A percentile compares a stretch with the other conserved stretches of the same genome.
Conservation (phyloP, 2,329 filamentous ascomycete species). For the Colletotrichum scovillei region DNA sequence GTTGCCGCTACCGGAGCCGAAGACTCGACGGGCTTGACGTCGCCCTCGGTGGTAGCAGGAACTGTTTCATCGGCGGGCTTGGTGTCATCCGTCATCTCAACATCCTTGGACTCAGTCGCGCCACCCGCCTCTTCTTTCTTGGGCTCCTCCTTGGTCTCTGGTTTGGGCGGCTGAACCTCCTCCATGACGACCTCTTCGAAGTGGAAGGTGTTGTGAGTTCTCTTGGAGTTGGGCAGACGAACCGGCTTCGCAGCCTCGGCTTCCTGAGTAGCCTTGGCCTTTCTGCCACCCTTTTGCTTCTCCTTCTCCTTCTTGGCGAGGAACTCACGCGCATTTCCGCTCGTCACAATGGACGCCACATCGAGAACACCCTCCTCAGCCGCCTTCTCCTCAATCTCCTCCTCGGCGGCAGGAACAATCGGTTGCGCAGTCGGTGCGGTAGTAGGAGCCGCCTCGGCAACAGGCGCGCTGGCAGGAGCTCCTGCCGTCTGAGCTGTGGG, state of each 20-base stretch:
- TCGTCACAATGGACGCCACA: slow-evolving; percentile 86
- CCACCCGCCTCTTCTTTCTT: slow-evolving; percentile 17
- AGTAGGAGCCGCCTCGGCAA: slow-evolving; percentile 49
- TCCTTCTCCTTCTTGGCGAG: slow-evolving; percentile 86
- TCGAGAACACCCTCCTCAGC: slow-evolving; percentile 77
- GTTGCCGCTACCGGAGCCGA: slow-evolving; percentile 23
- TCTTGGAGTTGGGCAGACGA: slow-evolving; percentile 78
- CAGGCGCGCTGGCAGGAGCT: slow-evolving; percentile 39
- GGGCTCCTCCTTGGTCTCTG: slow-evolving; percentile 33
- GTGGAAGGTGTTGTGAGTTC: slow-evolving; percentile 75
- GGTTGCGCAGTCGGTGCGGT: slow-evolving; percentile 45
- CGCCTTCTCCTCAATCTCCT: slow-evolving; percentile 52
- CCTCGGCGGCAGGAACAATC: slow-evolving; percentile 35
- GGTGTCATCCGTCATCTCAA: slow-evolving; percentile 37
- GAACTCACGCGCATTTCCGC: slow-evolving; percentile 84
- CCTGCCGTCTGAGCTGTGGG: slow-evolving; percentile 49
- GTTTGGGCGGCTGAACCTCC: slow-evolving; percentile 52
- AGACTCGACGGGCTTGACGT: slow-evolving; percentile 40
- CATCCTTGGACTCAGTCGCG: slow-evolving; percentile 34
- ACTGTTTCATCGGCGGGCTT: slow-evolving; percentile 34
- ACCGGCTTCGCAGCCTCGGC: slow-evolving; percentile 65
- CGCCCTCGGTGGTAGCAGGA: slow-evolving; percentile 33
- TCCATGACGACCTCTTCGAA: slow-evolving; percentile 77
- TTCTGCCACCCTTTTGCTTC: slow-evolving; percentile 69
- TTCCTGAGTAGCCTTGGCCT: slow-evolving; percentile 67